phyloP scores from a whole-genome alignment of 495 filamentous ascomycete species.

The Pseudomonodictys pantanalensis region DNA sequence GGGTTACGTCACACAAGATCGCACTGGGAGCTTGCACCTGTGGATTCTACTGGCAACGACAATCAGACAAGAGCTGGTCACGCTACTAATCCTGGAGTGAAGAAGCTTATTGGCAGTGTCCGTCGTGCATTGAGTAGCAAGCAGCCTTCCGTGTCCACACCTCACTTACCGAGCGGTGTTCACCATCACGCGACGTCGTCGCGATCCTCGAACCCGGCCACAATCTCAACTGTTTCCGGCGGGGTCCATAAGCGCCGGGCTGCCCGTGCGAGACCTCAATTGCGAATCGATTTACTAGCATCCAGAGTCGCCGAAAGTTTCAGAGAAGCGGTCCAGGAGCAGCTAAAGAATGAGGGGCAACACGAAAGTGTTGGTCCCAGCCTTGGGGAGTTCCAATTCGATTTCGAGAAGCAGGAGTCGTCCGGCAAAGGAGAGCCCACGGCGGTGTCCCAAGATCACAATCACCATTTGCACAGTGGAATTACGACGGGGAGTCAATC shows the following conservation, averaged over 20 bases:
- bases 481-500: constrained; percentile 78
- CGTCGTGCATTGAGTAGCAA: constrained; percentile 80
- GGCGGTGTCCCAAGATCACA: neutral
- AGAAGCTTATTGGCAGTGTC: constrained; percentile 81
- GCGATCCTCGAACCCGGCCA: constrained; percentile 23
- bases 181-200: constrained; percentile 5
- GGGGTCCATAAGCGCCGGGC: constrained; percentile 30
- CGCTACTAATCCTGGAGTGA: constrained; percentile 62
- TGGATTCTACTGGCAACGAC: constrained; percentile 15
- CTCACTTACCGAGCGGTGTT: constrained; percentile 16
- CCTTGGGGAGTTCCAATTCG: constrained; percentile 25
- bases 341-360: constrained; percentile 35
- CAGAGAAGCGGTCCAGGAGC: constrained; percentile 61
- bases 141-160: constrained; percentile 29
- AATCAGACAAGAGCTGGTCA: constrained; percentile 7
- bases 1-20: constrained; percentile 24
- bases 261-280: constrained; percentile 22
- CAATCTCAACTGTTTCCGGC: constrained; percentile 10
- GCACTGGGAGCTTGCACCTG: constrained; percentile 27
- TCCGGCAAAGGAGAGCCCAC: neutral
- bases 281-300: constrained; percentile 72
- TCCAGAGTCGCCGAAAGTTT: constrained; percentile 74
- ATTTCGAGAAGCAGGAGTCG: constrained; percentile 13
- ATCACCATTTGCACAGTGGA: constrained; percentile 50
- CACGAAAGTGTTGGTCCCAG: constrained; percentile 2